Base-by-base conservation (phyloP, 1,139 yeast species). In the Debaryomyces udenii region DNA sequence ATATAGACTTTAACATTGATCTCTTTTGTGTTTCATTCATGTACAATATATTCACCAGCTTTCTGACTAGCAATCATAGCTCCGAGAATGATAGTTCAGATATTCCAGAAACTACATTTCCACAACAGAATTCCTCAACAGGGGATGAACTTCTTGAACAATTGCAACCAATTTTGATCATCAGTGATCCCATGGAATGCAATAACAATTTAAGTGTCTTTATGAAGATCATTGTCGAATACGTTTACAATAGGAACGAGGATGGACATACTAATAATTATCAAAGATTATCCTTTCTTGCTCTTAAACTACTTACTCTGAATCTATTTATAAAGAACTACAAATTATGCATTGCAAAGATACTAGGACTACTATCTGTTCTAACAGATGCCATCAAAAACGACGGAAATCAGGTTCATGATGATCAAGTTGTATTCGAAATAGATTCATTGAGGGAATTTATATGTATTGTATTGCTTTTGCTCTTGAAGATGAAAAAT, bases 151-250 rank as follows among this genome's bases (percentile, higher is more conserved):
- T 56, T 5, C 52, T 53, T 10, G 57, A 51, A 5, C 57, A 56
- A 31, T 38, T 63, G 15, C 46, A 56, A 2, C 49, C 54, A 10
- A 50, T 61, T n/a, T 42, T 64, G 22, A 57, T 70, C 32, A 68
- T 66, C 37, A 69, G 76, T 46, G 78, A 73, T 45, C 51, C 74
- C 5, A 46, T 49, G 6, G 78, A 67, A 49, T 69, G 76, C 47
- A 73, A 73, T 50, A 59, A 62, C 40, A 70, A 68, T 51, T 54
- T 73, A 18, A 66, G 72, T 3, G 50, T 56, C 6, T 69, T 53
- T 44, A 50, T 73, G 42, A 71, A 72, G 50, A 46, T 57, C 22
- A 62, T 70, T 2, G 57, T 66, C 3, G 76, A 72, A 43, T 58
- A 60, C 24, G 49, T 62, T 9, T 30, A 37, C 15, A 38, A 27